Evolutionary conservation across 192 early-diverging fungal genomes (phyloP), one percentile per base, ranked within the genome.

Genomic region (Coemansia interrupta): DNA sequence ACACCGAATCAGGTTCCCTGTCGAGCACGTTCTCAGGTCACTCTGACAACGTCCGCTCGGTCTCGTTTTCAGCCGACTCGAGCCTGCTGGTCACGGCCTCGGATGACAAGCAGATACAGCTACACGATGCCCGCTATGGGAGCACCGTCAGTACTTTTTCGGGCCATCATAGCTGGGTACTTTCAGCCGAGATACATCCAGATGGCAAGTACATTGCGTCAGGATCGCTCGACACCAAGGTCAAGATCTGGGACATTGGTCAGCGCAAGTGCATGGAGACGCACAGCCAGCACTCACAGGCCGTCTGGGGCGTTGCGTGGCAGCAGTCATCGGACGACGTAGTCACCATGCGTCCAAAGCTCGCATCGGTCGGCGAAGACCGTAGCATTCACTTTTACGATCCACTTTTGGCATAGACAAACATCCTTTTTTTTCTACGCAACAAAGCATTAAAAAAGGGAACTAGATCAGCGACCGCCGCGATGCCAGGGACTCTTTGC

Each of bases 191-290:
- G 39, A 68, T 73, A 54, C 76, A 78, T 9, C 70, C 76, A 14
- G 59, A 38, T 30, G 70, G 66, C 15, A 44, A 49, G 49, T 72
- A 72, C 63, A 73, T 78, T 52, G 76, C 76, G 8, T 78, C 76
- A 9, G 76, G 66, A 0, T 78, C 76, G 5, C 40, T 69, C 9
- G 76, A 78, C 39, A 58, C 69, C 24, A 73, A 78, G 60, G 70
- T 78, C 24, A 78, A 78, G 62, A 68, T 78, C 63, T 78, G 76
- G 76, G 76, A 78, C 28, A 51, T 78, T 29, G 66, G 58, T 4
- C 70, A 78, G 53, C 61, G 70, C 17, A 55, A 66, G 13, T 68
- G 69, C 26, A 57, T 73, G 19, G 76, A 78, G 42, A 78, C 70
- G 1, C 70, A 72, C 41, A 59, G 52, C 44, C 65, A 68, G 55